Base-by-base conservation (phyloP, 106 monocot genomes). In the Phalaenopsis equestris region DNA sequence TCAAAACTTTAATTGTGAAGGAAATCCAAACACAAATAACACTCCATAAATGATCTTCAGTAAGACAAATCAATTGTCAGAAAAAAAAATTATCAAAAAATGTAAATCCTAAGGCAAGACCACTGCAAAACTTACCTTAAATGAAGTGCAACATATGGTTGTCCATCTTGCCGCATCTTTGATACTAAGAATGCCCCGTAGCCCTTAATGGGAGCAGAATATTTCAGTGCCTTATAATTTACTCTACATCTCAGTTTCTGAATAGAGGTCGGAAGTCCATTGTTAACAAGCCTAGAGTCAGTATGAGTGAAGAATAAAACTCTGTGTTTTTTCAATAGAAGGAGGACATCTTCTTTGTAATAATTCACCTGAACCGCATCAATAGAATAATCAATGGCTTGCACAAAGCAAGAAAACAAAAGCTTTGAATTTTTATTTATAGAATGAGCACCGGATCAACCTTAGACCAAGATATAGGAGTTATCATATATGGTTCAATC, bases 401-500 rank as follows among this genome's bases (percentile, higher is more conserved):
- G 61, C 42, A 37, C 16, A 45, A 70, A 78, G 6, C 21, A 65
- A 75, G 5, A 15, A 64, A 78, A 21, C 61, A 41, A 21, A 65
- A 79, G 79, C 78, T 72, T 21, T 48, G 3, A 75, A 75, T 43
- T 6, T 16, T 14, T 1, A 43, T 45, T 75, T 75, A 16, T 78
- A 78, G 19, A 61, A 38, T 2, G 15, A 23, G 56, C 23, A 41
- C 6, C 47, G 30, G 21, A 11, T 47, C 52, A 70, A 98, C 98
- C 94, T 98, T 94, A 48, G 98, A 98, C 98, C 98, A 98, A 78
- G 94, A 98, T 80, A 98, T 89, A 17, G 90, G 94, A 43, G 98
- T 88, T 72, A 93, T 98, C 38, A 42, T 64, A 77, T 90, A 88
- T 67, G 92, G 92, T 75, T 88, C 86, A 58, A 82, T 56, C 41